Conservation (phyloP, 768 basidiomycete species). For the Lentinula detonsa region DNA sequence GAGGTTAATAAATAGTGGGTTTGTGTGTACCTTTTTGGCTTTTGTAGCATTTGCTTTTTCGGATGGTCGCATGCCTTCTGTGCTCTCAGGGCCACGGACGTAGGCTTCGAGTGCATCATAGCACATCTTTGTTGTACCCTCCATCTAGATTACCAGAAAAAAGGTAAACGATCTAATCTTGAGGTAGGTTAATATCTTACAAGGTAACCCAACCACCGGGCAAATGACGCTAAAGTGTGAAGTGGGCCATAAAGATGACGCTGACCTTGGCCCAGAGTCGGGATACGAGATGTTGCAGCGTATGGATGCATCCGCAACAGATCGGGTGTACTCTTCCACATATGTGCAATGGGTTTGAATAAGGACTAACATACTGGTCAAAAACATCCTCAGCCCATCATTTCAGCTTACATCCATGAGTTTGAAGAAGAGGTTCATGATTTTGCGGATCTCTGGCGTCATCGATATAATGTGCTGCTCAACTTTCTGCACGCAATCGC, state of each 20-base stretch:
- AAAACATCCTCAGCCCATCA: conserved; percentile 17
- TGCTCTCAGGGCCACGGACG: conserved; percentile 27
- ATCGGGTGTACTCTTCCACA: conserved; percentile 34
- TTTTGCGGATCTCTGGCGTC: conserved; percentile 54
- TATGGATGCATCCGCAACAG: conserved; percentile 66
- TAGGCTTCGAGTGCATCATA: conserved; percentile 55
- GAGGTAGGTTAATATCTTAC: conserved; percentile 34
- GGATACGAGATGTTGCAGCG: conserved; percentile 27
- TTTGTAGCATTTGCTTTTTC: conserved; percentile 33
- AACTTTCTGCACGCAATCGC: conserved; percentile 35
- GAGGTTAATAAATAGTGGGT: conserved; percentile 58
- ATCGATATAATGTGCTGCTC: conserved; percentile 75
- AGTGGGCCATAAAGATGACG: conserved; percentile 8
- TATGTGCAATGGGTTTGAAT: conserved; percentile 33
- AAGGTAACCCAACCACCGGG: conserved; percentile 84
- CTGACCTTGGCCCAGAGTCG: conserved; percentile 6
- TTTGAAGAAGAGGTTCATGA: conserved; percentile 61
- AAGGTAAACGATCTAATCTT: conserved; percentile 3
- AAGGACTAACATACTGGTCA: conserved; percentile 22
- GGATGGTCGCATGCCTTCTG: conserved; percentile 13
- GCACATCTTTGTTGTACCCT: conserved; percentile 79
- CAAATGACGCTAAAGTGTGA: conserved; percentile 31
- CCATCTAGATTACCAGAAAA: conserved; percentile 46
- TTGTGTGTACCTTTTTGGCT: conserved; percentile 40
- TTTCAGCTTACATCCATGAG: conserved; percentile 62